phyloP scores from a whole-genome alignment of 441 rosid genomes.

The Euphorbia celastroides region DNA sequence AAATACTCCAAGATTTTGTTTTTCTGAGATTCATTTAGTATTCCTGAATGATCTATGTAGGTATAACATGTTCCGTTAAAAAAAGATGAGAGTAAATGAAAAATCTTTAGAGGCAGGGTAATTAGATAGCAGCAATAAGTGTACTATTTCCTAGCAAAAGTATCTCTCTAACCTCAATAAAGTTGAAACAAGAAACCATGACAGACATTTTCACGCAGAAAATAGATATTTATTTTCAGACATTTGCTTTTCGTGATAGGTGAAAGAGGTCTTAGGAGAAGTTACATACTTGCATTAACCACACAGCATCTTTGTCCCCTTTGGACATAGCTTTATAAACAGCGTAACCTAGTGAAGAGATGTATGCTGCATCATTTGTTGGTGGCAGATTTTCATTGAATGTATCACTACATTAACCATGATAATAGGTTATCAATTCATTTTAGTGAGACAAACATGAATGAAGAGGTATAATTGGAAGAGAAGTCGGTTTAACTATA shows the following conservation, averaged over 20 bases:
- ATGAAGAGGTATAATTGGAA: not conserved
- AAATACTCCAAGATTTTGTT: no score
- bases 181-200: not conserved
- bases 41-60: no score
- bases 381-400: slow-evolving; percentile 97
- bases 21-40: no score
- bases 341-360: slow-evolving; percentile 82
- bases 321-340: slow-evolving; percentile 91
- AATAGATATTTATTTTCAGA: not conserved
- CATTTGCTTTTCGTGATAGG: not conserved
- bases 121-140: no score
- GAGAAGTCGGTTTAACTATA: no score
- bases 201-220: not conserved
- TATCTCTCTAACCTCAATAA: no score
- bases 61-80: no score
- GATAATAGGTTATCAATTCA: slow-evolving; percentile 11
- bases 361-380: slow-evolving; percentile 69
- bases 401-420: slow-evolving; percentile 63
- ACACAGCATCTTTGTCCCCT: slow-evolving; percentile 86
- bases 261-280: not conserved
- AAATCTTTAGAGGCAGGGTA: no score
- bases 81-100: no score
- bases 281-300: slow-evolving; percentile 94
- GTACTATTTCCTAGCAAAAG: no score
- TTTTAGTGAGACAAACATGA: not conserved